A percentile compares a stretch with the other conserved stretches of the same genome.
phyloP scores from a whole-genome alignment of 306 rosid species.

The Vicia sativa region DNA sequence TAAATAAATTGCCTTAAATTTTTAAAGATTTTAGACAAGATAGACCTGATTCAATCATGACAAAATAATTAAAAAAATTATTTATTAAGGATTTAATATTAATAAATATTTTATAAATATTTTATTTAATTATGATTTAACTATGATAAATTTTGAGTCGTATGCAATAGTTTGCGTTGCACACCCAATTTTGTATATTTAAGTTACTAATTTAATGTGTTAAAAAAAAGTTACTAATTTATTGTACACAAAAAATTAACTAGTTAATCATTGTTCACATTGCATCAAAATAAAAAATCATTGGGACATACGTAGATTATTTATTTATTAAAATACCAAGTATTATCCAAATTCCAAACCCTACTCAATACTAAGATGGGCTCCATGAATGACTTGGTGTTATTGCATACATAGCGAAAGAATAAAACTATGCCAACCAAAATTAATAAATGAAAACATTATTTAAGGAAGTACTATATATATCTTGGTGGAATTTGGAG shows the following conservation, averaged over 20 bases:
- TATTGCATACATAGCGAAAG: neutral
- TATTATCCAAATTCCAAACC: neutral
- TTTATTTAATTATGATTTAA: too few species aligned
- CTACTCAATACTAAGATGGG: neutral
- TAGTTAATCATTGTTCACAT: neutral
- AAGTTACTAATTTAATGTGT: too few species aligned
- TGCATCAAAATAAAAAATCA: neutral
- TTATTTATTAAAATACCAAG: neutral
- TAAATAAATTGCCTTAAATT: too few species aligned
- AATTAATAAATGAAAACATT: neutral
- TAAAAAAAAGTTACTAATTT: too few species aligned
- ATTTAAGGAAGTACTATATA: neutral
- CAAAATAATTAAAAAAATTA: too few species aligned
- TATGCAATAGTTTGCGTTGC: too few species aligned
- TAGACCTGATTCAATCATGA: too few species aligned
- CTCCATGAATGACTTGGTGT: slow-evolving; percentile 8
- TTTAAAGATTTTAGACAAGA: too few species aligned
- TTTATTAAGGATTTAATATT: too few species aligned
- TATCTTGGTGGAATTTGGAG: neutral
- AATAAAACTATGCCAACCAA: slow-evolving; percentile 2
- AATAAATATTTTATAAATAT: too few species aligned
- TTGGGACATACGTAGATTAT: neutral
- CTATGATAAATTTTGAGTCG: too few species aligned
- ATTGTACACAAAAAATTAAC: neutral
- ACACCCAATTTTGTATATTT: too few species aligned